Evolutionary conservation across 2,329 filamentous ascomycete species (phyloP), one percentile per base, ranked within the genome.

Genomic region (Microascus cirrosus): DNA sequence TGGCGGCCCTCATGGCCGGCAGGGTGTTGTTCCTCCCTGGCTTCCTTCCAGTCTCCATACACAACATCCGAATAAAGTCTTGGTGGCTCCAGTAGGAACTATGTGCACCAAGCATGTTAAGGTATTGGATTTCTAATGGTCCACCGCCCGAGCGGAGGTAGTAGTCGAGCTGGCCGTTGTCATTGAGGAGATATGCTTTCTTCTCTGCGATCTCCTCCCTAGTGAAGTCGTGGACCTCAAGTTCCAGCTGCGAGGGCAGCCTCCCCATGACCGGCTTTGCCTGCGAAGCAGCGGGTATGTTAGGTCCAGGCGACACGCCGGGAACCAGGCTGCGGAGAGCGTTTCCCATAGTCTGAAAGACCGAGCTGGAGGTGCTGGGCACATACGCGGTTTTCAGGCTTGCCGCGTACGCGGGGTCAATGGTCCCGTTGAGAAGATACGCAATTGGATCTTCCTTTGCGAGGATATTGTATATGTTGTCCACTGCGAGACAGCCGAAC

Each of bases 31-130:
- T 76, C 63, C 81, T 84, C 0, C 93, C 92, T 5, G 83, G 80
- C 63, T 78, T 78, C 61, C 93, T 77, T 2, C 92, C 92, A 63
- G 95, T 85, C 72, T 99, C 94, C 35, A 93, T 77, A 51, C 95
- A 95, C 55, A 97, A 73, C 76, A 97, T 86, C 52, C 92, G 77
- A n/a, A 95, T 85, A 69, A 99, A 92, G 68, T 97, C 94, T 32
- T 77, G 82, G 65, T 88, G 85, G 2, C 84, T 80, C 94, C 94
- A 99, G 70, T 99, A 99, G 68, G 89, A 93, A 58, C 89, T 91
- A 71, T 99, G 94, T 10, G 94, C 94, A 59, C 90, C 89, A 58
- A 99, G 74, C 94, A 99, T 99, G 63, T 95, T 96, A 39, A 97
- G 73, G 68, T 99, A 99, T 71, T 97, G 92, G 25, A 96, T 91